Percentiles rank a stretch among this genome's conserved stretches.
phyloP scores from a whole-genome alignment of 495 filamentous ascomycete species.

The Trichoderma asperelloides region DNA sequence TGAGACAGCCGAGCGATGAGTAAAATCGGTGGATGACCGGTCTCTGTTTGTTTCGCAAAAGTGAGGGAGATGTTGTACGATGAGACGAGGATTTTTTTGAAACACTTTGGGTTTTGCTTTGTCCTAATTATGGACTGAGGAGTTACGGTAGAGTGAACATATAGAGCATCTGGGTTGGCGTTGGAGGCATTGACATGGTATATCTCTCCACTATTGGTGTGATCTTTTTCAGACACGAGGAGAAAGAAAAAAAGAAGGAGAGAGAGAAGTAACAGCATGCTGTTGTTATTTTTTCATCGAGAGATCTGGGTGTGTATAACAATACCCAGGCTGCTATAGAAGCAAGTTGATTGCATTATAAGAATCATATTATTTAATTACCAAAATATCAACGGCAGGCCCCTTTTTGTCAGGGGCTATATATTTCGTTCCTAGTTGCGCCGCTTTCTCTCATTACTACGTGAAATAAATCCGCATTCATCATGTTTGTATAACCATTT shows the following conservation, averaged over 20 bases:
- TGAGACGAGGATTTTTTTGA: neutral
- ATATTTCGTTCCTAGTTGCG: neutral
- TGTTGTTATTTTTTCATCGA: neutral
- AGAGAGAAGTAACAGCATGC: neutral
- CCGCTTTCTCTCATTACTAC: neutral
- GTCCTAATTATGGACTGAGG: neutral
- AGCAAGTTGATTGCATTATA: neutral
- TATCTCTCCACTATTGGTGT: neutral
- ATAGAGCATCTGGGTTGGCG: conserved; percentile 14
- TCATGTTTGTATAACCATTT: neutral
- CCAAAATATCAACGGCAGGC: neutral
- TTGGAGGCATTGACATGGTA: neutral
- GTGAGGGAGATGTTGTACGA: neutral
- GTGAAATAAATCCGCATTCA: neutral
- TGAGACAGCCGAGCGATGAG: conserved; percentile 55
- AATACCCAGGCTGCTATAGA: conserved; percentile 1
- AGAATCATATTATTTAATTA: neutral
- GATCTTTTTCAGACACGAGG: neutral
- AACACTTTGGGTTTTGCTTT: neutral
- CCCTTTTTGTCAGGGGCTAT: neutral
- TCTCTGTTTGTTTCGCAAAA: neutral
- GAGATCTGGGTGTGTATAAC: neutral
- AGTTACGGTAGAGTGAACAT: conserved; percentile 12
- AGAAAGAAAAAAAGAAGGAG: neutral
- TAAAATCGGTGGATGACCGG: conserved; percentile 14